Conservation (phyloP, 176 grass and related monocot species). For the Phyllostachys edulis region DNA sequence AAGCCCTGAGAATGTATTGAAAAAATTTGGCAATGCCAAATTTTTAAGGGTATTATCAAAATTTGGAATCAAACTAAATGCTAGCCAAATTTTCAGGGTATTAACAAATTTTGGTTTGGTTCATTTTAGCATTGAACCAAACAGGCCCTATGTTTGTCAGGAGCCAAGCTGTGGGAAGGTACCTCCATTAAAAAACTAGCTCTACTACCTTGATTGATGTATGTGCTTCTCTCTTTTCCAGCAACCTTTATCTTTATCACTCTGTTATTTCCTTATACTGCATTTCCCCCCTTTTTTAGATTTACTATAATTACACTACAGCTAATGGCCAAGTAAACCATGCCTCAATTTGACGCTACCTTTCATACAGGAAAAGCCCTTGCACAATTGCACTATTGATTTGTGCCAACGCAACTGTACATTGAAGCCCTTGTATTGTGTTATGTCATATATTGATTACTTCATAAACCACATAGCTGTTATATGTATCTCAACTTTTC, state of each 20-base stretch:
- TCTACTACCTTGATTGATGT: neutral
- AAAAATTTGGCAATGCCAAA: no score
- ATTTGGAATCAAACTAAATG: no score
- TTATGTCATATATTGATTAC: neutral
- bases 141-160: no score
- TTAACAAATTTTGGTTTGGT: no score
- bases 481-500: neutral
- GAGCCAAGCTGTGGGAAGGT: conserved; percentile 82
- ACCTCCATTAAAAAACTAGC: neutral
- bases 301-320: neutral
- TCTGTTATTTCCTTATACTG: neutral
- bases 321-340: neutral
- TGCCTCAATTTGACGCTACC: neutral
- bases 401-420: neutral
- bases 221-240: neutral
- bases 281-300: neutral
- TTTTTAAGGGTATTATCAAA: no score
- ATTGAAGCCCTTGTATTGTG: neutral
- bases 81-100: no score
- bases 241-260: neutral
- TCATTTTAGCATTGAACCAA: no score
- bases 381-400: neutral
- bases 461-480: neutral
- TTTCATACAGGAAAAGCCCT: neutral
- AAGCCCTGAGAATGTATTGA: no score